Conservation (phyloP, 2,329 filamentous ascomycete genomes). For the Lasiodiplodia sp. region DNA sequence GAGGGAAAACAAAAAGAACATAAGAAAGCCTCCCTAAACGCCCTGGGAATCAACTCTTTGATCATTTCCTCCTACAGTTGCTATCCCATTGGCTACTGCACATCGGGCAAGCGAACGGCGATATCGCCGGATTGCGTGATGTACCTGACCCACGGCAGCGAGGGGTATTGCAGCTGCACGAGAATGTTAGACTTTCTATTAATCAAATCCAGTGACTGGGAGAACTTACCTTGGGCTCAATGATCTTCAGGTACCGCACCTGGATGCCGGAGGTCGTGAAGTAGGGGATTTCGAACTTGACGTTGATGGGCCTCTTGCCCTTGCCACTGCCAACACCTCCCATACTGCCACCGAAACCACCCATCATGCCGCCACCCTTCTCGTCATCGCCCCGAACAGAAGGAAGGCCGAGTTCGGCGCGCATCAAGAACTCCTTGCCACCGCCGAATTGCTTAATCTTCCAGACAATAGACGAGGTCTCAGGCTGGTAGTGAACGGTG, state of each 20-base stretch:
- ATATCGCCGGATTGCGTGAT: slow-evolving; percentile 99
- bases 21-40: background rate
- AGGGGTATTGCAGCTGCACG: slow-evolving; percentile 90
- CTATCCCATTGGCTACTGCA: slow-evolving; percentile 60
- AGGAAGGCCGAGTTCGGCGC: slow-evolving; percentile 91
- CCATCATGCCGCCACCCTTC: slow-evolving; percentile 95
- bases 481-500: slow-evolving; percentile 94
- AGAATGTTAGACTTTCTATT: background rate
- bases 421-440: slow-evolving; percentile 98
- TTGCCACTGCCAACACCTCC: slow-evolving; percentile 83
- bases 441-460: slow-evolving; percentile 99
- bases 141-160: slow-evolving; percentile 96
- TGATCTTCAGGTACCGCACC: slow-evolving; percentile 98
- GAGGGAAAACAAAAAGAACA: background rate
- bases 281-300: slow-evolving; percentile 99
- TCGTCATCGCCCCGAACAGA: slow-evolving; percentile 96
- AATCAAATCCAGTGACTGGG: background rate
- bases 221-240: slow-evolving; percentile 88
- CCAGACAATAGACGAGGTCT: slow-evolving; percentile 98
- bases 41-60: background rate
- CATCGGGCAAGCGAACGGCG: slow-evolving; percentile 91
- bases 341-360: slow-evolving; percentile 96
- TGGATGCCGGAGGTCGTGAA: slow-evolving; percentile 99
- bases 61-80: background rate
- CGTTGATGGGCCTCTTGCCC: slow-evolving; percentile 94